These are phyloP conservation scores for Exophiala sideris DNA, from an alignment of 2,329 filamentous ascomycete species.

Conservation along the genomic window DNA sequence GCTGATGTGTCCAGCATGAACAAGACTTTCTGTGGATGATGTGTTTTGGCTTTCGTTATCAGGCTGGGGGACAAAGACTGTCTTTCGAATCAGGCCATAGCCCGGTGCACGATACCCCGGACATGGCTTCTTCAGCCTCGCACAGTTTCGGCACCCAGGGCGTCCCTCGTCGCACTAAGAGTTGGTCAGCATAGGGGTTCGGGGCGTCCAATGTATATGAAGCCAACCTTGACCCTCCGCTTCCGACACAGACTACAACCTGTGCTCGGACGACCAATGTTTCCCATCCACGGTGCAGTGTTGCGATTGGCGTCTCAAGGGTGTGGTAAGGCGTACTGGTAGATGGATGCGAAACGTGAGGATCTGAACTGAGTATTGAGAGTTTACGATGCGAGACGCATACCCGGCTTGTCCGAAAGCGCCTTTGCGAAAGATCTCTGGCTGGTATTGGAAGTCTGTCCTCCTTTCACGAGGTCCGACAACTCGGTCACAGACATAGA, in stretches of 20 bases:
- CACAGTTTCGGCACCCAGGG: slow-evolving; percentile 19
- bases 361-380: neutral
- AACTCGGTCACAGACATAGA: neutral
- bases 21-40: slow-evolving; percentile 10
- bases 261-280: slow-evolving; percentile 22
- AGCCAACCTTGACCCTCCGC: slow-evolving; percentile 19
- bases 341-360: too few relatives aligned
- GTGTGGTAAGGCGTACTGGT: too few relatives aligned
- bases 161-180: slow-evolving; percentile 21
- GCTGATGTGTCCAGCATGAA: neutral
- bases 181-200: slow-evolving; percentile 5
- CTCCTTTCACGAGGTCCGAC: neutral
- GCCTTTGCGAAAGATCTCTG: neutral
- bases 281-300: slow-evolving; percentile 13
- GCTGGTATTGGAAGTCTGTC: neutral
- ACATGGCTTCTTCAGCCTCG: slow-evolving; percentile 20
- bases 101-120: slow-evolving; percentile 20
- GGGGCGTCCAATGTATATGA: neutral
- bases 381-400: slow-evolving; percentile 17
- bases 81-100: slow-evolving; percentile 17
- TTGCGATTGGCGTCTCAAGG: neutral
- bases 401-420: neutral
- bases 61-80: slow-evolving; percentile 8
- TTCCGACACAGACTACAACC: slow-evolving; percentile 21
- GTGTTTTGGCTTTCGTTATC: slow-evolving; percentile 1